phyloP scores from a whole-genome alignment of 1,284 basidiomycete genomes.

The Boletus austroedulis region DNA sequence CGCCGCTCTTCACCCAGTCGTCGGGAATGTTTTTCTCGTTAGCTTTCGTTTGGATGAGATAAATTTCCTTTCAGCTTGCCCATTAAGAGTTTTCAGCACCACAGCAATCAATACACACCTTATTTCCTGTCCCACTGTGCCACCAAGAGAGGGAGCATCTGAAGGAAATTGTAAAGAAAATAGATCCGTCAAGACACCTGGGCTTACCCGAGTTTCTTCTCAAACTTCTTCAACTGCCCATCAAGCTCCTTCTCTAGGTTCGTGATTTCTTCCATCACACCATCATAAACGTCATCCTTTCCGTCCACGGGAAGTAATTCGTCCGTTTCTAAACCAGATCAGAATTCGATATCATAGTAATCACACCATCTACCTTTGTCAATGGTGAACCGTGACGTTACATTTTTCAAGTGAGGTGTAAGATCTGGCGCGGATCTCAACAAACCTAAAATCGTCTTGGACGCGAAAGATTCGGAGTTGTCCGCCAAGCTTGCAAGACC shows the following conservation, averaged over 20 bases:
- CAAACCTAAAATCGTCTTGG: constrained; percentile 70
- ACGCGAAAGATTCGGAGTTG: constrained; percentile 70
- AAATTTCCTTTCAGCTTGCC: constrained; percentile 68
- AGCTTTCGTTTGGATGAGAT: constrained; percentile 73
- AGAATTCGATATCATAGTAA: constrained; percentile 11
- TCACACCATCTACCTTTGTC: constrained; percentile 54
- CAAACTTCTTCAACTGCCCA: constrained; percentile 56
- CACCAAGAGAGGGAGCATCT: constrained; percentile 68
- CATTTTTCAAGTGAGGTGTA: constrained; percentile 61
- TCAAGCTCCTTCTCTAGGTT: constrained; percentile 72
- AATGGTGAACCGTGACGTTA: constrained; percentile 65
- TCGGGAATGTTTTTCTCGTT: constrained; percentile 66
- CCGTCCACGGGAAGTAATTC: constrained; percentile 74
- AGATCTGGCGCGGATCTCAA: constrained; percentile 83
- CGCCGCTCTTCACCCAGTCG: constrained; percentile 81
- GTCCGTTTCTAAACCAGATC: constrained; percentile 47
- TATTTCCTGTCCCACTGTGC: constrained; percentile 82
- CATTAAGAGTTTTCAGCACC: constrained; percentile 1
- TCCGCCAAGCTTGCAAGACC: constrained; percentile 65
- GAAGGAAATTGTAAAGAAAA: constrained; percentile 6
- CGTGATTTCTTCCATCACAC: constrained; percentile 65
- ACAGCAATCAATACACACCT: constrained; percentile 43
- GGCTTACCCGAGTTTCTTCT: constrained; percentile 56
- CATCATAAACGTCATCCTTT: constrained; percentile 84
- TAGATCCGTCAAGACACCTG: constrained; percentile 8